Percentiles rank a stretch among this genome's conserved stretches.
Evolutionary conservation across 2,329 filamentous ascomycete genomes (phyloP).

Genomic region (Trichophyton benhamiae): DNA sequence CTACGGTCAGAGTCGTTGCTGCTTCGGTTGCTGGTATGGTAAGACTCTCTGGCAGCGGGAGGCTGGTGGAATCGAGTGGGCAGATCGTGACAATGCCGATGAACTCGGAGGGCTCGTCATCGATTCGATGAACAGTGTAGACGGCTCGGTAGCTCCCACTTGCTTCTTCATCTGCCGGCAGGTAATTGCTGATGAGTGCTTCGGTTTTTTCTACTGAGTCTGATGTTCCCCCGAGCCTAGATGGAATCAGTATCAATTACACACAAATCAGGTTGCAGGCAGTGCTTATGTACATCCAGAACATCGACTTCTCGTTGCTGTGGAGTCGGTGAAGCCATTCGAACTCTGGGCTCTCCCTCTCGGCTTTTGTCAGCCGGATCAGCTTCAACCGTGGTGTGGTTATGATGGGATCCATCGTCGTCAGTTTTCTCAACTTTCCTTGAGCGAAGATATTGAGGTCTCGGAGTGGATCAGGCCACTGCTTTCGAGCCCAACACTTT

Average conservation of each 20-base stretch:
- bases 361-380: not conserved
- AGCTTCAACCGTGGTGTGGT: not conserved
- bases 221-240: not conserved
- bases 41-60: not conserved
- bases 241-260: not conserved
- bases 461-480: not conserved
- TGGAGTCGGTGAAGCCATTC: not conserved
- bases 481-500: not conserved
- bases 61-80: not conserved
- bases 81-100: not conserved
- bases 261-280: not conserved
- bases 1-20: not conserved
- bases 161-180: not conserved
- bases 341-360: not conserved
- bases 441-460: not conserved
- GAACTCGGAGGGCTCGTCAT: not conserved
- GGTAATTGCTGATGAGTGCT: not conserved
- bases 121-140: not conserved
- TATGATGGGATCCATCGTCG: not conserved
- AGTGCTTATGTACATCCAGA: not conserved
- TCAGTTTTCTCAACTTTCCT: not conserved
- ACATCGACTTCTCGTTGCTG: conserved; percentile 2
- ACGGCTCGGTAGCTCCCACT: not conserved
- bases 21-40: not conserved
- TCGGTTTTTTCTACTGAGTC: not conserved